Percentiles rank a stretch among this genome's conserved stretches.
Evolutionary conservation across 1,284 basidiomycete species (phyloP).

Genomic region (Schizophyllum amplum): DNA sequence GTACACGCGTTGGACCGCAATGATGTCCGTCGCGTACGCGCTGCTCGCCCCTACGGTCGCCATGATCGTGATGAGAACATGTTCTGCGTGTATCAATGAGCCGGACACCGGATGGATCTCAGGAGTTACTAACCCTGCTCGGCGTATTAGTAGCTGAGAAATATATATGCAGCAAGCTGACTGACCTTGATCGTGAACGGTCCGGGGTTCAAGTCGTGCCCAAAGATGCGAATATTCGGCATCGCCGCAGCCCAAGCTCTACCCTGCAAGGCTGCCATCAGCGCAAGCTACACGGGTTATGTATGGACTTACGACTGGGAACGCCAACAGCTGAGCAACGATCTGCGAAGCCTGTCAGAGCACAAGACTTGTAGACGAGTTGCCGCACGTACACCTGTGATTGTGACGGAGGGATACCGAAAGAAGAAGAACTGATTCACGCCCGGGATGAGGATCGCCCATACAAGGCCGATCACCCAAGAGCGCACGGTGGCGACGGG

Average conservation of each 20-base stretch:
- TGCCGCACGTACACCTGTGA: slow-evolving; percentile 26
- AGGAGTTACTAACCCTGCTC: too few relatives aligned
- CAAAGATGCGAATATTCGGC: slow-evolving; percentile 51
- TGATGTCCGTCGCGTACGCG: slow-evolving; percentile 70
- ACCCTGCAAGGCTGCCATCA: slow-evolving; percentile 24
- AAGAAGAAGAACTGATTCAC: slow-evolving; percentile 66
- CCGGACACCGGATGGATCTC: slow-evolving; percentile 28
- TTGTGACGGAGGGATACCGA: slow-evolving; percentile 50
- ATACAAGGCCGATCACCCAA: slow-evolving; percentile 50
- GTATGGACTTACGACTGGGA: slow-evolving; percentile 36
- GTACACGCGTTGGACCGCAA: slow-evolving; percentile 37
- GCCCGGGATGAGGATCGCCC: slow-evolving; percentile 51
- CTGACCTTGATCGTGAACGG: slow-evolving; percentile 63
- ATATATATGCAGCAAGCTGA: slow-evolving; percentile 32
- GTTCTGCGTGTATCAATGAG: slow-evolving; percentile 6
- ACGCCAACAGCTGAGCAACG: slow-evolving; percentile 55
- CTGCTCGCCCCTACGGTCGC: slow-evolving; percentile 54
- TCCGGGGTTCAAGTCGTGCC: slow-evolving; percentile 56
- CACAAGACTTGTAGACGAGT: background rate
- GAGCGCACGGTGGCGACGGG: slow-evolving; percentile 16
- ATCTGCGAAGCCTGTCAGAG: slow-evolving; percentile 26
- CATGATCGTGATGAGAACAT: slow-evolving; percentile 61
- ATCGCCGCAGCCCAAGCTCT: slow-evolving; percentile 48
- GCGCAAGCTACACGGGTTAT: background rate
- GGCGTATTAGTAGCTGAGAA: too few relatives aligned